Percentiles rank a stretch among this genome's conserved stretches.
These are phyloP conservation scores for Leccinum pallidistipes DNA, from an alignment of 1,284 basidiomycete species.

Conservation along the genomic window DNA sequence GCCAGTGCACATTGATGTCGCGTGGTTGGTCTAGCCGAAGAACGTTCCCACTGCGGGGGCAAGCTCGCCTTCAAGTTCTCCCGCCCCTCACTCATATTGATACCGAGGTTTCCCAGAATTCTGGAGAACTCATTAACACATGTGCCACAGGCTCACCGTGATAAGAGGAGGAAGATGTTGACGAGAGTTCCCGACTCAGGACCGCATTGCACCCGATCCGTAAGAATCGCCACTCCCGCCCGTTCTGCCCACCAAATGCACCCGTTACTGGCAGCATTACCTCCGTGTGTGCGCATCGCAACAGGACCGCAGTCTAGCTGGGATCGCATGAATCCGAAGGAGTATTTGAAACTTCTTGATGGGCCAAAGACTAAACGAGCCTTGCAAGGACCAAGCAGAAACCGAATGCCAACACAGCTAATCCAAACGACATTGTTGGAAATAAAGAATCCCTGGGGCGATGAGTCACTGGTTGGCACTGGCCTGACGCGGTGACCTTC, in stretches of 20 bases:
- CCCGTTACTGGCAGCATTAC: neutral
- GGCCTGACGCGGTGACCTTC: neutral
- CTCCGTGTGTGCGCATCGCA: slow-evolving; percentile 4
- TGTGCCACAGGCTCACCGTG: neutral
- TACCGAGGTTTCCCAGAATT: neutral
- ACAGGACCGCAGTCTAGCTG: slow-evolving; percentile 21
- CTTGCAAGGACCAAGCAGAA: neutral
- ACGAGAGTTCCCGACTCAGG: neutral
- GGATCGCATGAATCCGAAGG: slow-evolving; percentile 7
- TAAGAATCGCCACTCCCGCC: neutral
- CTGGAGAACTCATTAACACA: neutral
- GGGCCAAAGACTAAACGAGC: neutral
- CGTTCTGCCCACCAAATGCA: neutral
- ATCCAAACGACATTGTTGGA: neutral
- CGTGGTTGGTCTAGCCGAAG: neutral
- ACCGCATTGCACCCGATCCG: slow-evolving; percentile 3
- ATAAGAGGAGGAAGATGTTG: neutral
- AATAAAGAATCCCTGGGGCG: neutral
- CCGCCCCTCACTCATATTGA: neutral
- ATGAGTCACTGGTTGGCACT: neutral
- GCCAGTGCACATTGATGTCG: neutral
- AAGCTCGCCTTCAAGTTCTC: neutral
- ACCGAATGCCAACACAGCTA: neutral
- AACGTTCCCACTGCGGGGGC: neutral
- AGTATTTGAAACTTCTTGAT: slow-evolving; percentile 9